These are phyloP conservation scores for Tricholoma sp. DNA, from an alignment of 768 basidiomycete species.

Conservation along the genomic window DNA sequence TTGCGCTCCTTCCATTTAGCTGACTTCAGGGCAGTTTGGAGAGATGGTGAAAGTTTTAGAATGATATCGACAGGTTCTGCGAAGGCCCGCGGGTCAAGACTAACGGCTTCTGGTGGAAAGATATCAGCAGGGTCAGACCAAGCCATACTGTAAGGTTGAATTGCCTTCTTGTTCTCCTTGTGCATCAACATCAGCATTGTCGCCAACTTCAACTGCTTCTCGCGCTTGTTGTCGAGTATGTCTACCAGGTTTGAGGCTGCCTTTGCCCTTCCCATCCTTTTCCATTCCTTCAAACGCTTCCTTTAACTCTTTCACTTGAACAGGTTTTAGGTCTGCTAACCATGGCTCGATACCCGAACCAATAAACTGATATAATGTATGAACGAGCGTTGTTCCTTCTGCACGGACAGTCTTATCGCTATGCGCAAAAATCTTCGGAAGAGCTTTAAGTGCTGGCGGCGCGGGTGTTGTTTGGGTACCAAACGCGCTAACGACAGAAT, in stretches of 20 bases:
- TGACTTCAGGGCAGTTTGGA: conserved; percentile 74
- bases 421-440: conserved; percentile 94
- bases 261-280: conserved; percentile 80
- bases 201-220: conserved; percentile 52
- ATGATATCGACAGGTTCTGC: conserved; percentile 80
- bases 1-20: conserved; percentile 99
- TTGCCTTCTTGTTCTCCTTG: conserved; percentile 42
- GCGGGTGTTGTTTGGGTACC: conserved; percentile 72
- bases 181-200: conserved; percentile 30
- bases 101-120: conserved; percentile 37
- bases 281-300: conserved; percentile 85
- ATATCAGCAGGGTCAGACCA: conserved; percentile 7
- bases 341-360: conserved; percentile 80
- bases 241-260: conserved; percentile 72
- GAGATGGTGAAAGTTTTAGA: conserved; percentile 65
- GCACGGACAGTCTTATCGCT: conserved; percentile 93
- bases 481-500: conserved; percentile 51
- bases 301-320: conserved; percentile 93
- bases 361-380: conserved; percentile 80
- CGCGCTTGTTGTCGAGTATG: conserved; percentile 72
- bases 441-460: conserved; percentile 73
- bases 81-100: conserved; percentile 72
- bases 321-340: conserved; percentile 88
- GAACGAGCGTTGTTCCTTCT: conserved; percentile 77
- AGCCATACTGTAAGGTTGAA: conserved; percentile 8